phyloP scores from a whole-genome alignment of 805 yeast genomes.

The Saccharomycopsis selenospora region DNA sequence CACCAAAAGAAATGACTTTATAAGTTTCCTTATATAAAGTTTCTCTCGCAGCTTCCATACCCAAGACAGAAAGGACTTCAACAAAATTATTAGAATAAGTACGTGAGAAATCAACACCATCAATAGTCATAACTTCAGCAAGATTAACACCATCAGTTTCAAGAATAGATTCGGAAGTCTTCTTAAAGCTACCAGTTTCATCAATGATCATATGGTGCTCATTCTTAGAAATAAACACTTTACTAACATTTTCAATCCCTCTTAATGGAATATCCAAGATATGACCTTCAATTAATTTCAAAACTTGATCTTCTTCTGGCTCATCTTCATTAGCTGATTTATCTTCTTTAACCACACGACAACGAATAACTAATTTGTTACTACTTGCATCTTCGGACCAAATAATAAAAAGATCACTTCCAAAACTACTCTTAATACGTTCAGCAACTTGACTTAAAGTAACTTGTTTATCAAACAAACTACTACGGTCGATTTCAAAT shows the following conservation, averaged over 20 bases:
- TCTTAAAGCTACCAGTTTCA: slow-evolving; percentile 77
- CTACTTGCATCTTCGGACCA: slow-evolving; percentile 98
- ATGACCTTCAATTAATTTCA: slow-evolving; percentile 90
- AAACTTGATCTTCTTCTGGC: slow-evolving; percentile 93
- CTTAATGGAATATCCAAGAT: slow-evolving; percentile 93
- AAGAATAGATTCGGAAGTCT: slow-evolving; percentile 94
- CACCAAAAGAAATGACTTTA: slow-evolving; percentile 98
- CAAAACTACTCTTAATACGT: slow-evolving; percentile 85
- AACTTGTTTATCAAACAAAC: slow-evolving; percentile 95
- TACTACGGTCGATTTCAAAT: slow-evolving; percentile 95
- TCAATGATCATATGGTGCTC: slow-evolving; percentile 42
- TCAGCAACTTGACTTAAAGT: slow-evolving; percentile 98
- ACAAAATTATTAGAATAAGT: slow-evolving; percentile 96
- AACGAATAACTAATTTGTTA: slow-evolving; percentile 91
- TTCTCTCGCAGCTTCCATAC: slow-evolving; percentile 97
- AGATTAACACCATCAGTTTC: slow-evolving; percentile 98
- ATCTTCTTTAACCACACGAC: slow-evolving; percentile 97
- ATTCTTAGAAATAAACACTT: slow-evolving; percentile 58
- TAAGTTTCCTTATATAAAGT: slow-evolving; percentile 90
- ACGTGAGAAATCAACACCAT: slow-evolving; percentile 87
- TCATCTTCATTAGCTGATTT: slow-evolving; percentile 90
- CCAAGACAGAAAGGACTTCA: slow-evolving; percentile 88
- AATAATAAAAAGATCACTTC: slow-evolving; percentile 91
- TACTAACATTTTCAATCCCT: slow-evolving; percentile 90
- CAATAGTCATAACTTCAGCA: slow-evolving; percentile 89